Base-by-base conservation (phyloP, 148 eudicot genomes). In the Rhododendron simsii region DNA sequence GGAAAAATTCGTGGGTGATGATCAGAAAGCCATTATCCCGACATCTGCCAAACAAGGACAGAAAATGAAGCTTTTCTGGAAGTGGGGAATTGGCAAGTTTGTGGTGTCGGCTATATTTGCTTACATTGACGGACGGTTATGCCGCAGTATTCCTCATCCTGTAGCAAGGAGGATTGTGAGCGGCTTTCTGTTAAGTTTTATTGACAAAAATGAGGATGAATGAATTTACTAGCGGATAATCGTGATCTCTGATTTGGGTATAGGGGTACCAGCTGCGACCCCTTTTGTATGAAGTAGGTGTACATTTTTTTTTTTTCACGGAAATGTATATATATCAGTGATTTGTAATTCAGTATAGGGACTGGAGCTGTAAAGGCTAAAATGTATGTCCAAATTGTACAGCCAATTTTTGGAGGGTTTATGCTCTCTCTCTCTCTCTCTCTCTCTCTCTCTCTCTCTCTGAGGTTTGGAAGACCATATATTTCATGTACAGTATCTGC, bases 101-200 rank as follows among this genome's bases (percentile, higher is more conserved):
- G 87, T 93, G 57, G 83, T 95, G 28, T 95, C 99, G 26, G 98
- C 95, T 73, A 74, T 93, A 61, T 88, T 97, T 90, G 99, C 99
- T 85, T 97, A 97, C 84, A 84, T 97, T 44, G 99, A 97, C 83
- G 99, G 99, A 37, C 93, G 99, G 39, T 88, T 97, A 81, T 97
- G 99, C 84, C 95, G 99, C 26, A 57, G 79, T 80, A 97, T 97
- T 81, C 98, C 99, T 37, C 81, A 97, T 92, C 99, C 99, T 78
- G 87, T 97, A 57, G 99, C 93, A 71, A 93, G 99, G 85, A 91
- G 99, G 92, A 95, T 97, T 39, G 99, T 97, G 10, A 94, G 99
- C 80, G 99, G 99, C 35, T 97, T 95, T 87, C 50, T 97, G 86
- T 87, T 97, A 79, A 97, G 95, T 91, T 97, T 94, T 87, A 93